These are phyloP conservation scores for Ophiostoma piceae DNA, from an alignment of 2,329 filamentous ascomycete genomes.

Conservation along the genomic window DNA sequence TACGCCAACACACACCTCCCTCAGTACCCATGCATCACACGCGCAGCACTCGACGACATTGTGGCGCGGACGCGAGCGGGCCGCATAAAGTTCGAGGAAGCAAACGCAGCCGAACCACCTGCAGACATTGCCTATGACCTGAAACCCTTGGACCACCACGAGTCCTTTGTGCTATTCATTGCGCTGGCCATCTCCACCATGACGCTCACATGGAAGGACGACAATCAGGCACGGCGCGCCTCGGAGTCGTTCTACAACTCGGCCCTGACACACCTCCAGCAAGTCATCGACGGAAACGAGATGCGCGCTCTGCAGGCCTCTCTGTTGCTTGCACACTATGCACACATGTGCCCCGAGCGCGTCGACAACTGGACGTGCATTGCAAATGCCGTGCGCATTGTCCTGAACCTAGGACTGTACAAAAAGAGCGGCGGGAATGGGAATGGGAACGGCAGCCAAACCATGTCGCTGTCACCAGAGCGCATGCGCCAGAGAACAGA, in stretches of 20 bases:
- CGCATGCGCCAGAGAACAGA: neutral
- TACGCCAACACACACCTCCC: neutral
- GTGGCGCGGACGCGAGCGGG: neutral
- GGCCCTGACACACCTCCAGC: neutral
- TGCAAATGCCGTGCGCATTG: neutral
- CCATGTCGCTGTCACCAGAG: neutral
- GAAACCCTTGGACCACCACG: neutral
- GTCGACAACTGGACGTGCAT: neutral
- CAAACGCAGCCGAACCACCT: neutral
- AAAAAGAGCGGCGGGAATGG: neutral
- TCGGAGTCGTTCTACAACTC: neutral
- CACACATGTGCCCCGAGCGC: neutral
- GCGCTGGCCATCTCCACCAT: neutral
- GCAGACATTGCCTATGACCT: neutral
- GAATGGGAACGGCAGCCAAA: neutral
- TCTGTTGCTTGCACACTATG: neutral
- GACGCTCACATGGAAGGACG: neutral
- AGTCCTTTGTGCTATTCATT: neutral
- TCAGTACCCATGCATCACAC: neutral
- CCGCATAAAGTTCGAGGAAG: neutral
- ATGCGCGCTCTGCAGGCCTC: neutral
- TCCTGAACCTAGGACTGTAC: neutral
- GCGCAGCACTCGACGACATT: slow-evolving; percentile 1
- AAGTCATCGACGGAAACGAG: neutral
- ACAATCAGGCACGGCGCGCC: neutral